Percentiles rank a stretch among this genome's conserved stretches.
These are phyloP conservation scores for Metschnikowia lachancei DNA, from an alignment of 805 yeast species.

Conservation along the genomic window DNA sequence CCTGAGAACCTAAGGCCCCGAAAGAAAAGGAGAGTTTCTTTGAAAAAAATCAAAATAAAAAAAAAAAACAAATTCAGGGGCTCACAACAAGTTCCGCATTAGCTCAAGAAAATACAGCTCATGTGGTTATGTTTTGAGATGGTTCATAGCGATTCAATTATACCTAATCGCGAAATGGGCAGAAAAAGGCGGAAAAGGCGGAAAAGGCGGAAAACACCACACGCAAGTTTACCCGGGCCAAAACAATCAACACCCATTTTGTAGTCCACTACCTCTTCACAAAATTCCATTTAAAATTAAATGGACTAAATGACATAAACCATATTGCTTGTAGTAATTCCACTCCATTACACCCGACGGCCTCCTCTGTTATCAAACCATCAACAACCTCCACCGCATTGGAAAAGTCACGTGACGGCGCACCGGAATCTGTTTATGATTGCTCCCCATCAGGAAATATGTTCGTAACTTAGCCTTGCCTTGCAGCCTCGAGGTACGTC, in stretches of 20 bases:
- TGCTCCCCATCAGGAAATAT: slow-evolving; percentile 15
- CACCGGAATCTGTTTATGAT: slow-evolving; percentile 10
- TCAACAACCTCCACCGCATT: too few species aligned
- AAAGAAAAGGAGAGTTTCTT: too few species aligned
- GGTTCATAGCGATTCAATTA: slow-evolving; percentile 2
- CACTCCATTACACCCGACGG: too few species aligned
- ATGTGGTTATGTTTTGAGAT: background rate
- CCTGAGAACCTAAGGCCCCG: too few species aligned
- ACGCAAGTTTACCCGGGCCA: too few species aligned
- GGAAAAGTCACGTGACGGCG: slow-evolving; percentile 8
- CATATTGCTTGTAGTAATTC: too few species aligned
- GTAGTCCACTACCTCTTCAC: too few species aligned
- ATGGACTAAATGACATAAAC: too few species aligned
- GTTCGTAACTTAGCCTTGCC: background rate
- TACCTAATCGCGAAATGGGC: slow-evolving; percentile 3
- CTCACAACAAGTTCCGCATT: background rate
- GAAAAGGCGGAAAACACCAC: too few species aligned
- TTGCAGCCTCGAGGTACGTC: slow-evolving; percentile 9
- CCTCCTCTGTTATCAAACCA: too few species aligned
- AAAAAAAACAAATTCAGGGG: background rate
- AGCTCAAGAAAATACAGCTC: background rate
- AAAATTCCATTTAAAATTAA: too few species aligned
- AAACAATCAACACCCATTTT: too few species aligned
- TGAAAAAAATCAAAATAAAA: background rate
- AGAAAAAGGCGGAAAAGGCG: background rate